Conservation (phyloP, 495 filamentous ascomycete species). For the Penicillium paxilli region DNA sequence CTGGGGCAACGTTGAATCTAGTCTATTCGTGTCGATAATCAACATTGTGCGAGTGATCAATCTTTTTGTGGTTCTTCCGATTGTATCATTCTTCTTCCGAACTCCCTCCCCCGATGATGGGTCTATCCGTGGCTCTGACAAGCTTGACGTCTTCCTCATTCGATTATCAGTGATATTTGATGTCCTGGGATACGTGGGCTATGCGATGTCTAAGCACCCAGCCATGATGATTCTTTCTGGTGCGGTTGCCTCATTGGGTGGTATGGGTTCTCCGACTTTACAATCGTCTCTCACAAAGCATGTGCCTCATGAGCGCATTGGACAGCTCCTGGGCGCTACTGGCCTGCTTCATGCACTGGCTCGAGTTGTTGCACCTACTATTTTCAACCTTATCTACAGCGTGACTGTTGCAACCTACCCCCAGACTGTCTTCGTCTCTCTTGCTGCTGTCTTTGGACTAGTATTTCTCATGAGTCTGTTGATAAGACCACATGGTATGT, state of each 20-base stretch:
- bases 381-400: constrained; percentile 86
- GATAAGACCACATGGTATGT: constrained; percentile 71
- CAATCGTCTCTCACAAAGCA: constrained; percentile 87
- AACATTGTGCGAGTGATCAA: constrained; percentile 72
- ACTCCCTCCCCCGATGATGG: constrained; percentile 38
- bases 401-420: constrained; percentile 73
- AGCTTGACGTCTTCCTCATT: constrained; percentile 73
- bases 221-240: constrained; percentile 65
- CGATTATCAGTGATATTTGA: constrained; percentile 78
- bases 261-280: constrained; percentile 79
- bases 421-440: constrained; percentile 78
- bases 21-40: constrained; percentile 72
- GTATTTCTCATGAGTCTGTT: constrained; percentile 67
- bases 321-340: constrained; percentile 81
- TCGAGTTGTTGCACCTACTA: constrained; percentile 71
- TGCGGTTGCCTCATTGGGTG: constrained; percentile 71
- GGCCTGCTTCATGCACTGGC: constrained; percentile 84
- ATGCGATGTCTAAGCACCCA: constrained; percentile 58
- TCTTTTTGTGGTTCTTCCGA: constrained; percentile 72
- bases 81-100: constrained; percentile 69
- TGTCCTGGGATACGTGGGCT: constrained; percentile 72
- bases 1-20: constrained; percentile 78
- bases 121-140: constrained; percentile 70
- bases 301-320: constrained; percentile 75
- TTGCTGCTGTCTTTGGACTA: constrained; percentile 65